phyloP scores from a whole-genome alignment of 306 rosid genomes.

The Cucurbita moschata region DNA sequence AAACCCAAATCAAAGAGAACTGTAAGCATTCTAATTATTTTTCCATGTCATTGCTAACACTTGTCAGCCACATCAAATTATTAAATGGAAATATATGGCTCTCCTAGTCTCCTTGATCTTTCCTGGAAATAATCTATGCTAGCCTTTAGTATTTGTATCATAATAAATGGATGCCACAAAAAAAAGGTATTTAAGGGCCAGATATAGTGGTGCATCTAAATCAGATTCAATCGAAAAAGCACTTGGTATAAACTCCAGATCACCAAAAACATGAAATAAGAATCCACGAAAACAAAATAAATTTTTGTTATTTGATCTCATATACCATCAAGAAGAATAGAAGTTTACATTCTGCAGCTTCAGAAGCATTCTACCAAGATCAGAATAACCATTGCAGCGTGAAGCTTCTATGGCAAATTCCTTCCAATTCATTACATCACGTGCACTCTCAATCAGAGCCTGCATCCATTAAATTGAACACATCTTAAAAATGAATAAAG shows the following conservation, averaged over 20 bases:
- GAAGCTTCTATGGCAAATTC: constrained; percentile 93
- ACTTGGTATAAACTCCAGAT: neutral
- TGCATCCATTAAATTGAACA: constrained; percentile 23
- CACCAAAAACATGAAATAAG: neutral
- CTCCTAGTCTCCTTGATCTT: neutral
- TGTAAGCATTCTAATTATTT: neutral
- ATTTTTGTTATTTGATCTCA: neutral
- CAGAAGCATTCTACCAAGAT: constrained; percentile 82
- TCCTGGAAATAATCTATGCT: neutral
- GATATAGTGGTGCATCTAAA: constrained; percentile 1
- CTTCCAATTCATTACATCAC: constrained; percentile 68
- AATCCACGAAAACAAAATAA: neutral
- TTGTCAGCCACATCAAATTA: neutral
- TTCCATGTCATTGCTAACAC: neutral
- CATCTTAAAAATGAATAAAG: constrained; percentile 5
- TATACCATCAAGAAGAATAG: constrained; percentile 18
- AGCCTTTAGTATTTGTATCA: neutral
- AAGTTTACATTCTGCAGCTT: constrained; percentile 77
- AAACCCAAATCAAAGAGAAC: neutral
- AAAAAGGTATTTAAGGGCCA: neutral
- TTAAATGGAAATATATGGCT: neutral
- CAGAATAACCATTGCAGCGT: constrained; percentile 58
- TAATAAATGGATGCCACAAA: neutral
- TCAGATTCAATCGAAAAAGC: neutral
- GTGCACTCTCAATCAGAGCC: constrained; percentile 75